phyloP scores from a whole-genome alignment of 2,329 filamentous ascomycete species.

The Scedosporium minutisporum region DNA sequence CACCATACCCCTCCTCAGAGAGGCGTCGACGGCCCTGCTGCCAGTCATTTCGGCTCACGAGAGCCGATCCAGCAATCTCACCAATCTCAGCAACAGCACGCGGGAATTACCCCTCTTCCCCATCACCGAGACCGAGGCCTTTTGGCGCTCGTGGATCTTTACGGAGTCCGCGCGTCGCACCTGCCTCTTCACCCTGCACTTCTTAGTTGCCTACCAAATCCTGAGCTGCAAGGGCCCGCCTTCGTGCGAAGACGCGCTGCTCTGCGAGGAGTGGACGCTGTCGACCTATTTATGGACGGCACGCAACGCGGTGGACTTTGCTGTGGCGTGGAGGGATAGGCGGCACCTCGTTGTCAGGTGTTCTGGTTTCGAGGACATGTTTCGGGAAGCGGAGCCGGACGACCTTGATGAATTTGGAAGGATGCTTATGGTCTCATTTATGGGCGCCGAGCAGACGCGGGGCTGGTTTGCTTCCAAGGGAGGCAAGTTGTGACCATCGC shows the following conservation, averaged over 20 bases:
- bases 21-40: not conserved
- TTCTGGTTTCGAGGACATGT: slow-evolving; percentile 15
- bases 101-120: slow-evolving; percentile 16
- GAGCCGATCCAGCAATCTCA: not conserved
- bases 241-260: slow-evolving; percentile 19
- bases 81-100: not conserved
- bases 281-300: slow-evolving; percentile 29
- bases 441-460: slow-evolving; percentile 9
- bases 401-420: slow-evolving; percentile 33
- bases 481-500: not conserved
- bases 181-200: slow-evolving; percentile 29
- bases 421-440: slow-evolving; percentile 12
- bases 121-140: slow-evolving; percentile 28
- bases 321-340: slow-evolving; percentile 21
- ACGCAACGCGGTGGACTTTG: slow-evolving; percentile 24
- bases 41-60: not conserved
- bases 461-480: slow-evolving; percentile 9
- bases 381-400: slow-evolving; percentile 27
- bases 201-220: slow-evolving; percentile 33
- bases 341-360: slow-evolving; percentile 25
- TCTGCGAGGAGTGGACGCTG: slow-evolving; percentile 28
- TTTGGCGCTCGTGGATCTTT: slow-evolving; percentile 43
- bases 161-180: slow-evolving; percentile 45
- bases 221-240: slow-evolving; percentile 21
- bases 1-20: slow-evolving; percentile 12